Evolutionary conservation across 345 rosid genomes (phyloP), one percentile per base, ranked within the genome.

Genomic region (Clarkia xantiana): DNA sequence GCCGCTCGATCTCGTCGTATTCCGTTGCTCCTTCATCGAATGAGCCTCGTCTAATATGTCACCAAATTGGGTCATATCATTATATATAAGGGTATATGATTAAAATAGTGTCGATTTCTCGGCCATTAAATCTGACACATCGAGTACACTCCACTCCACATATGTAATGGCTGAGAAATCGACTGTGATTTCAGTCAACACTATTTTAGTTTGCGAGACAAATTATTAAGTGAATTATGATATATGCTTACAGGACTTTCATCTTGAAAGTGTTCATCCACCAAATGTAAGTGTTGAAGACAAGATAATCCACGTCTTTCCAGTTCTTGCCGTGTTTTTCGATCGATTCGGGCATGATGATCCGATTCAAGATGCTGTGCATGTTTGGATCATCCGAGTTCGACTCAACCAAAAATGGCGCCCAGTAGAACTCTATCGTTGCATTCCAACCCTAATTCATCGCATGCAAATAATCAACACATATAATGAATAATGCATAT

Each of bases 371-470:
- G 40, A 82, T 62, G 68, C 86, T 79, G 68, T 87, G 95, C 73
- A 57, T 71, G 1, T 10, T 68, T 1, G 96, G 94, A 58, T 84
- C 78, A 44, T 93, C 96, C 1, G 99, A 84, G 62, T 93, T 93
- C 11, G 96, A 93, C 61, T 74, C 81, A 2, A 93, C 96, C 67
- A 93, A 55, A 58, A 93, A 93, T 45, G 99, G 98, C 0, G 98
- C 98, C 96, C 98, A 91, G 18, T 86, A 86, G 50, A 86, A 91
- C 62, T 91, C 98, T 59, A 93, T 77, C 5, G 99, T 81, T 0
- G 95, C 87, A 52, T 93, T 93, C 18, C 84, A 93, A 22, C 80
- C 90, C 99, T 87, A 47, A 3, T 12, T 11, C 34, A 11, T 22
- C 8, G 40, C 19, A 36, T 36, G 1, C 42, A 20, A 15, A 47